These are phyloP conservation scores for Naganishia vaughanmartiniae DNA, from an alignment of 768 basidiomycete genomes.

Conservation along the genomic window DNA sequence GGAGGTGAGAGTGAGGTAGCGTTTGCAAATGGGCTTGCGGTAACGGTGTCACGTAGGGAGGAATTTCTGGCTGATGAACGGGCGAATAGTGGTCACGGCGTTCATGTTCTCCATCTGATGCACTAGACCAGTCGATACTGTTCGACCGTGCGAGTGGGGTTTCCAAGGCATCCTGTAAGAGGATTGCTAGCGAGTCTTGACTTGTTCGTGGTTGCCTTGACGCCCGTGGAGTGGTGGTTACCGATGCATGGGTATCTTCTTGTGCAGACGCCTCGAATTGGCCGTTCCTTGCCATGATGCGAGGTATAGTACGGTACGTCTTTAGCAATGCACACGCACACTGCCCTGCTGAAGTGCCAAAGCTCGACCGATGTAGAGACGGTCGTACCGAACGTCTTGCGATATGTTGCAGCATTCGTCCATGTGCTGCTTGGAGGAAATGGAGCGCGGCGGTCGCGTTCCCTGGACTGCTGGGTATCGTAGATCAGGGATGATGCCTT, in stretches of 20 bases:
- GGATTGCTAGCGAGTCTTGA: conserved; percentile 1
- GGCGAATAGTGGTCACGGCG: not conserved
- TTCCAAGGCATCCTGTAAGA: conserved; percentile 19
- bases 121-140: conserved; percentile 19
- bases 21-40: conserved; percentile 19
- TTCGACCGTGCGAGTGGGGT: conserved; percentile 4
- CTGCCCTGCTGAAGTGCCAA: not conserved
- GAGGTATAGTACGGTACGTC: not conserved
- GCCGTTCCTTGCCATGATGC: not conserved
- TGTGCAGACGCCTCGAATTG: not conserved
- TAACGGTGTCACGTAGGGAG: conserved; percentile 12
- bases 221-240: not conserved
- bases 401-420: conserved; percentile 20
- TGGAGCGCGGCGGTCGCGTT: not conserved
- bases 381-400: conserved; percentile 25
- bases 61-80: not conserved
- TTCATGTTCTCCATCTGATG: not conserved
- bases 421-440: not conserved
- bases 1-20: conserved; percentile 8
- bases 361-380: not conserved
- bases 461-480: not conserved
- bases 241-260: not conserved
- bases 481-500: not conserved
- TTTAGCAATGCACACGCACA: not conserved
- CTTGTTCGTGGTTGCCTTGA: not conserved